Evolutionary conservation across 768 basidiomycete genomes (phyloP).

Genomic region (Trametes punicea): DNA sequence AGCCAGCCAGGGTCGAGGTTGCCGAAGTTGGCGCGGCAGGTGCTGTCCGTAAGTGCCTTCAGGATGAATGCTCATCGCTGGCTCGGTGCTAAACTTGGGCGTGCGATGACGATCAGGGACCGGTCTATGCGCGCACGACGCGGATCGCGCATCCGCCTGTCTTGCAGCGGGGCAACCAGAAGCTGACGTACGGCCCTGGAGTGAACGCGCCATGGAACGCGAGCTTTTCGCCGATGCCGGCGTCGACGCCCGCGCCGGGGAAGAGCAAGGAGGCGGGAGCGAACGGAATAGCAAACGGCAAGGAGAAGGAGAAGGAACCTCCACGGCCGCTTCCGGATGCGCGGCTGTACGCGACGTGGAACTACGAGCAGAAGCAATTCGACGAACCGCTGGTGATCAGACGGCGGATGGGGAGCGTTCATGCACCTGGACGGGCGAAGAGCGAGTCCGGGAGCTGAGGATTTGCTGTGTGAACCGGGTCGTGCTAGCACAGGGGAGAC

Average conservation of each 20-base stretch:
- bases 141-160: constrained; percentile 65
- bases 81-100: background rate
- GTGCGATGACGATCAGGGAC: constrained; percentile 35
- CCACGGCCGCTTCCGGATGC: constrained; percentile 43
- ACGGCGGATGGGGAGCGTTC: constrained; percentile 29
- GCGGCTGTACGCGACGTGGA: constrained; percentile 50
- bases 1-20: constrained; percentile 63
- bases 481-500: too few relatives aligned
- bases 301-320: constrained; percentile 26
- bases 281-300: constrained; percentile 28
- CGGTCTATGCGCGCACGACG: constrained; percentile 54
- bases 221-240: constrained; percentile 23
- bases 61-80: background rate
- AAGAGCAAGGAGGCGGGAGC: constrained; percentile 25
- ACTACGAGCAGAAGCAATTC: constrained; percentile 43
- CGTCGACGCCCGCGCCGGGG: constrained; percentile 16
- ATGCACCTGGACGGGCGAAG: constrained; percentile 17
- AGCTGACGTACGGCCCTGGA: constrained; percentile 40
- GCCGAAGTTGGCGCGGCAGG: constrained; percentile 61
- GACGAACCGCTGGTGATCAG: constrained; percentile 35
- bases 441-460: constrained; percentile 15
- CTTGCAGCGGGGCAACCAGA: constrained; percentile 47
- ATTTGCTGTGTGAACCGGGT: too few relatives aligned
- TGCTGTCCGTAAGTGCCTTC: constrained; percentile 54
- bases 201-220: constrained; percentile 46